Base-by-base conservation (phyloP, 1,284 basidiomycete species). In the Sporisorium iseilematis-ciliati region DNA sequence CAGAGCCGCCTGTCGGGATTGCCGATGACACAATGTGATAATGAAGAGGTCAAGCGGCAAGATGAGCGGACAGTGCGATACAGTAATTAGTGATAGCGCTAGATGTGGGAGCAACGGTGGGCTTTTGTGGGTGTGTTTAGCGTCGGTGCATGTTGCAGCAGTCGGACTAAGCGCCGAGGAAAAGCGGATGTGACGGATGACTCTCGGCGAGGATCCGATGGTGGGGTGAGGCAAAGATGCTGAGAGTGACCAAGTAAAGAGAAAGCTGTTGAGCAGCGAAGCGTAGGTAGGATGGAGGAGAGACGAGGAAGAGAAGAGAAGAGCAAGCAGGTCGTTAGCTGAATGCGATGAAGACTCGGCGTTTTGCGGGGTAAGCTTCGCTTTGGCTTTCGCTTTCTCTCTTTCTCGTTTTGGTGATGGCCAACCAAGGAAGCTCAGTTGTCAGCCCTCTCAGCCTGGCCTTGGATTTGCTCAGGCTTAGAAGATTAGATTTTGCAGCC, bases 351-450 rank as follows among this genome's bases (percentile, higher is more conserved):
- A 14, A 16, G 4, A 26, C 38, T 53, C 35, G 51, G 35, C 51
- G 23, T 53, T 53, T 41, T 53, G 51, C 38, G 51, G 51, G 51
- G 51, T 53, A 53, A 49, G 26, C 26, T 29, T 46, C 41, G 41
- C 41, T 42, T 20, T 20, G n/a, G 16, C 6, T 49, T 4, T 18
- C 29, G 25, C 43, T 46, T 18, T 25, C 33, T 45, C 42, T 21
- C 21, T 20, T 16, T 10, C 25, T n/a, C 16, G 2, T n/a, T n/a
- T 29, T 33, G 31, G 10, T 38, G 35, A 38, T 38, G 11, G 35
- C 31, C 49, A 33, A 23, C 31, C 20, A 31, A 38, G 14, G 33
- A 51, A 38, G 49, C 49, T 51, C 49, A 51, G 33, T 51, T 51
- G 46, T 49, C 26, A 23, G 49, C n/a, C n/a, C n/a, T n/a, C n/a